A percentile compares a stretch with the other conserved stretches of the same genome.
Evolutionary conservation across 306 rosid species (phyloP).

Genomic region (Vigna nakashimae): DNA sequence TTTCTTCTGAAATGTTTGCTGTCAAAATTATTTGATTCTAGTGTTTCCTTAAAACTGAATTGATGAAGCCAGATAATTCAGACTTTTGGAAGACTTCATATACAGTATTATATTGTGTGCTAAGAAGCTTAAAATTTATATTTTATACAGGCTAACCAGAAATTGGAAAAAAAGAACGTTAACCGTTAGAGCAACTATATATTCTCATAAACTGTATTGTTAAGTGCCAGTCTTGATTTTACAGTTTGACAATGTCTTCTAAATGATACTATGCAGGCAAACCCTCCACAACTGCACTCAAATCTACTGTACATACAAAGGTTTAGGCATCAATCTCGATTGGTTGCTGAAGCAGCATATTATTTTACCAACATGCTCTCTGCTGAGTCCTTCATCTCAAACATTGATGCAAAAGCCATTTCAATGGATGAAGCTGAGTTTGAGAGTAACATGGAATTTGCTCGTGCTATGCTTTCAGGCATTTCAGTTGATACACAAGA

Average conservation of each 20-base stretch:
- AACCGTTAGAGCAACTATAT: constrained; percentile 24
- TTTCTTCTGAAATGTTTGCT: constrained; percentile 37
- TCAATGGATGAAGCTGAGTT: constrained; percentile 92
- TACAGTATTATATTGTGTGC: constrained; percentile 5
- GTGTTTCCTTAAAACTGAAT: constrained; percentile 28
- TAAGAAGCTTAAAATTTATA: constrained; percentile 29
- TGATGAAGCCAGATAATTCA: constrained; percentile 25
- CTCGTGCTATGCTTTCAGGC: constrained; percentile 87
- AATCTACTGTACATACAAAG: constrained; percentile 91
- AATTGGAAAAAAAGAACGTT: constrained; percentile 7
- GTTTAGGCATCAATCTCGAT: constrained; percentile 82
- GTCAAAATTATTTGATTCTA: constrained; percentile 24
- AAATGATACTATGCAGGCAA: constrained; percentile 72
- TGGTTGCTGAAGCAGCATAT: constrained; percentile 86
- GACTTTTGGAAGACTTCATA: not conserved
- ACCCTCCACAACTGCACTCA: constrained; percentile 96
- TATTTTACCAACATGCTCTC: constrained; percentile 96
- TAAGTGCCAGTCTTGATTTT: constrained; percentile 33
- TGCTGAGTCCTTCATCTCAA: constrained; percentile 89
- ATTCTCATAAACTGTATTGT: constrained; percentile 29
- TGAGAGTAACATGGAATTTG: constrained; percentile 88
- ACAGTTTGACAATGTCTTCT: constrained; percentile 28
- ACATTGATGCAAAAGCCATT: constrained; percentile 89
- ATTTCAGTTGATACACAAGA: constrained; percentile 66
- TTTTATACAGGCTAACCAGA: constrained; percentile 6